Evolutionary conservation across 306 rosid genomes (phyloP).

Genomic region (Fragaria ananassa): DNA sequence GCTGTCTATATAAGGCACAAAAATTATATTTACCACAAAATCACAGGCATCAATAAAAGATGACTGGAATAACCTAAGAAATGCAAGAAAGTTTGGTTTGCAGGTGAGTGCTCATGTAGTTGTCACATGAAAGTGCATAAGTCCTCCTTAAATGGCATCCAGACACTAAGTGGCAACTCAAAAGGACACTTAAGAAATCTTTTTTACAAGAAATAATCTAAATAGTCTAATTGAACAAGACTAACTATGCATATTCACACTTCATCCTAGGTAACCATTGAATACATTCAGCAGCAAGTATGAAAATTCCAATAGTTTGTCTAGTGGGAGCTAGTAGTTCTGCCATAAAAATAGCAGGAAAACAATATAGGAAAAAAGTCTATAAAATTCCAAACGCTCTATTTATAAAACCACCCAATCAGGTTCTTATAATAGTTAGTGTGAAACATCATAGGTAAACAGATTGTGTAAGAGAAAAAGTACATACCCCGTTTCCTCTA

Average conservation of each 20-base stretch:
- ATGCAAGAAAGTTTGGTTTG: background rate
- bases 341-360: background rate
- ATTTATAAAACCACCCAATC: background rate
- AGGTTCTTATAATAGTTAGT: background rate
- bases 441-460: background rate
- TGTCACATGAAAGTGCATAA: background rate
- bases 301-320: background rate
- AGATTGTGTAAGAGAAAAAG: constrained; percentile 18
- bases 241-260: background rate
- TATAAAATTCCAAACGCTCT: background rate
- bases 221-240: background rate
- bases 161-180: background rate
- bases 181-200: background rate
- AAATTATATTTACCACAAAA: background rate
- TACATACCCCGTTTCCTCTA: constrained; percentile 57
- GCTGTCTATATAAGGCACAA: background rate
- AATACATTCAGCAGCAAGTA: background rate
- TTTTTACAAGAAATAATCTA: background rate
- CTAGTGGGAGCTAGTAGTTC: background rate
- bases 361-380: background rate
- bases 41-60: background rate
- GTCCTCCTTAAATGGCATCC: background rate
- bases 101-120: background rate
- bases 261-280: background rate
- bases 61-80: background rate